Evolutionary conservation across 805 yeast genomes (phyloP).

Genomic region (Yamadazyma endophytica): DNA sequence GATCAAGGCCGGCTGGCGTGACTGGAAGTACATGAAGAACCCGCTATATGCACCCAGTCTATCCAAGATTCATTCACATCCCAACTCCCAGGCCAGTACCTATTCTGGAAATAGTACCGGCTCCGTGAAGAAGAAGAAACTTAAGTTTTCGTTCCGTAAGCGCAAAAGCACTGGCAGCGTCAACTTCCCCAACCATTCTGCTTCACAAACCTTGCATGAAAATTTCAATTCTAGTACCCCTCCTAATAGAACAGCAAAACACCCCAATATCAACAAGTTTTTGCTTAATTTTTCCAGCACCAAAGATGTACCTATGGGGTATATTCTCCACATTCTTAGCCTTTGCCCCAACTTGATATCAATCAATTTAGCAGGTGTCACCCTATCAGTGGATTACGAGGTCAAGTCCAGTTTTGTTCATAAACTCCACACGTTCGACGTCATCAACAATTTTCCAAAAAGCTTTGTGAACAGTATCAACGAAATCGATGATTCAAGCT

Average conservation of each 20-base stretch:
- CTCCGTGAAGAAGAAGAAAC: constrained; percentile 5
- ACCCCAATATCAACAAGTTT: constrained; percentile 62
- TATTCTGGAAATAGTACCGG: constrained; percentile 10
- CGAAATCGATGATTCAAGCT: constrained; percentile 11
- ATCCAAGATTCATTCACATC: constrained; percentile 13
- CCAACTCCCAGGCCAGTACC: constrained; percentile 12
- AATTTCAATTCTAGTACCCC: background rate
- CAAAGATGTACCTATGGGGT: constrained; percentile 79
- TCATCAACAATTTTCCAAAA: constrained; percentile 34
- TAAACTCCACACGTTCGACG: constrained; percentile 36
- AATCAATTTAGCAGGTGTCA: constrained; percentile 57
- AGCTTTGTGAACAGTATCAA: constrained; percentile 14
- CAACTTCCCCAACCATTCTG: background rate
- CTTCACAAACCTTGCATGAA: background rate
- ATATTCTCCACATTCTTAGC: constrained; percentile 62
- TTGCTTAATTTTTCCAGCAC: constrained; percentile 58
- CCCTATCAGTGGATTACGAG: constrained; percentile 66
- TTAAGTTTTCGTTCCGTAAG: constrained; percentile 5
- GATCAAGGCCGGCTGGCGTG: constrained; percentile 83
- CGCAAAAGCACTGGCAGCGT: constrained; percentile 8
- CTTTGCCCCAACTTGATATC: constrained; percentile 57
- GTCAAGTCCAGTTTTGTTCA: constrained; percentile 32
- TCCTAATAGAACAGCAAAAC: constrained; percentile 16
- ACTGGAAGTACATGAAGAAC: constrained; percentile 78
- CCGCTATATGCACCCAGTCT: constrained; percentile 47